phyloP scores from a whole-genome alignment of 2,329 filamentous ascomycete genomes.

The Fusarium caatingaense region DNA sequence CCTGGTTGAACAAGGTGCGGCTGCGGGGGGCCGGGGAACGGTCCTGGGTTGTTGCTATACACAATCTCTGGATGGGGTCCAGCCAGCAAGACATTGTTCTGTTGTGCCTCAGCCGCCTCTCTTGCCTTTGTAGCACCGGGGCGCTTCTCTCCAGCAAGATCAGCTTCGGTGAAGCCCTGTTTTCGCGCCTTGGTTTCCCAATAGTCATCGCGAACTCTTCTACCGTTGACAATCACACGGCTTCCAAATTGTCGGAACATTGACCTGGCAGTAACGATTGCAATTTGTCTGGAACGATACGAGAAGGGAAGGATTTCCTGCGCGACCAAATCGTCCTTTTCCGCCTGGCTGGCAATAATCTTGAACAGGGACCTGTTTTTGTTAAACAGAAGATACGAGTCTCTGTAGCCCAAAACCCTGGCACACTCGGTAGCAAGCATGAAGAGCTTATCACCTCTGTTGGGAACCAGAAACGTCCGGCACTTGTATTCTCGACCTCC shows the following conservation, averaged over 20 bases:
- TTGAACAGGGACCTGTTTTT: conserved; percentile 97
- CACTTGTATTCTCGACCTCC: conserved; percentile 91
- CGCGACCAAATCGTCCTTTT: conserved; percentile 95
- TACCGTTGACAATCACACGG: conserved; percentile 88
- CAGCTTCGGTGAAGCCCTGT: conserved; percentile 97
- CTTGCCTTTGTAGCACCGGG: conserved; percentile 90
- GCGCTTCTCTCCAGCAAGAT: conserved; percentile 94
- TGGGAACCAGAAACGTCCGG: conserved; percentile 91
- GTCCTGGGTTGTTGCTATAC: conserved; percentile 79
- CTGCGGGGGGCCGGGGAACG: conserved; percentile 74
- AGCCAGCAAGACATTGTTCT: conserved; percentile 69
- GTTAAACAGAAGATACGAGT: conserved; percentile 99
- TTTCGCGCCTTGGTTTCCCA: conserved; percentile 98
- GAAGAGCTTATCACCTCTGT: conserved; percentile 92
- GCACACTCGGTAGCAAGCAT: conserved; percentile 99
- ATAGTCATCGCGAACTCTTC: conserved; percentile 95
- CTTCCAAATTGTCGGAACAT: conserved; percentile 99
- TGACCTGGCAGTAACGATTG: conserved; percentile 94
- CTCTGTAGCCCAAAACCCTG: conserved; percentile 90
- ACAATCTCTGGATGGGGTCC: conserved; percentile 86
- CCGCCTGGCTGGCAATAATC: conserved; percentile 94
- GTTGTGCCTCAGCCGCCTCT: conserved; percentile 77
- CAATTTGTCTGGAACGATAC: conserved; percentile 97
- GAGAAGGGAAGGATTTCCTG: conserved; percentile 98
- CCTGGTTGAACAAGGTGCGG: conserved; percentile 77